These are phyloP conservation scores for Millerozyma miso DNA, from an alignment of 805 yeast species.

Conservation along the genomic window DNA sequence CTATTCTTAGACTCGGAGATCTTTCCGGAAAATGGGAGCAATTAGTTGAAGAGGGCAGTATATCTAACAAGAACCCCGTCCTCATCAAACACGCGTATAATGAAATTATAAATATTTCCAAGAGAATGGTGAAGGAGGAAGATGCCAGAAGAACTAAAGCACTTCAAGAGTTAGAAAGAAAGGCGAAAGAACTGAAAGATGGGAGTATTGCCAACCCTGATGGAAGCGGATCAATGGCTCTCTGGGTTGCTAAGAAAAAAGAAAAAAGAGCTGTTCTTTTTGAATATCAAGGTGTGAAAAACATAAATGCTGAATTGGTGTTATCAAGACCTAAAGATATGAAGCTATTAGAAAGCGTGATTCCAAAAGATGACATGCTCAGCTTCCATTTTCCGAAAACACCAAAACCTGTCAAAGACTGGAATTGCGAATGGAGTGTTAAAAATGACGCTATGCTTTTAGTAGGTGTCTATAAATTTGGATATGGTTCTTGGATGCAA, in stretches of 20 bases:
- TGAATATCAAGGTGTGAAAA: constrained; percentile 82
- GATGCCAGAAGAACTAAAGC: constrained; percentile 57
- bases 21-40: constrained; percentile 74
- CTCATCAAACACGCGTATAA: constrained; percentile 68
- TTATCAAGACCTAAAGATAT: constrained; percentile 82
- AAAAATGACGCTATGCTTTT: constrained; percentile 83
- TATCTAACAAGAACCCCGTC: constrained; percentile 80
- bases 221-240: constrained; percentile 45
- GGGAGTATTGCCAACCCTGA: constrained; percentile 32
- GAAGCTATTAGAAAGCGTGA: constrained; percentile 53
- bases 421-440: constrained; percentile 85
- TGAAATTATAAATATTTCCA: constrained; percentile 65
- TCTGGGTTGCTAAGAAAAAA: constrained; percentile 62
- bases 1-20: constrained; percentile 80
- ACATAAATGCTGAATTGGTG: constrained; percentile 85
- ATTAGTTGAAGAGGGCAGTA: constrained; percentile 82
- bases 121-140: constrained; percentile 57
- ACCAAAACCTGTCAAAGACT: constrained; percentile 81
- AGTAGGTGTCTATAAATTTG: constrained; percentile 86
- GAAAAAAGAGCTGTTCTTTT: constrained; percentile 89
- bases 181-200: constrained; percentile 53
- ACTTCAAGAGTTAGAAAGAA: constrained; percentile 55
- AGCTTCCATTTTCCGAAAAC: constrained; percentile 55
- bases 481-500: constrained; percentile 92
- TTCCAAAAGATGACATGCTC: constrained; percentile 53